Evolutionary conservation across 805 yeast species (phyloP), one percentile per base, ranked within the genome.

Genomic region (Torulaspora gathmanii): DNA sequence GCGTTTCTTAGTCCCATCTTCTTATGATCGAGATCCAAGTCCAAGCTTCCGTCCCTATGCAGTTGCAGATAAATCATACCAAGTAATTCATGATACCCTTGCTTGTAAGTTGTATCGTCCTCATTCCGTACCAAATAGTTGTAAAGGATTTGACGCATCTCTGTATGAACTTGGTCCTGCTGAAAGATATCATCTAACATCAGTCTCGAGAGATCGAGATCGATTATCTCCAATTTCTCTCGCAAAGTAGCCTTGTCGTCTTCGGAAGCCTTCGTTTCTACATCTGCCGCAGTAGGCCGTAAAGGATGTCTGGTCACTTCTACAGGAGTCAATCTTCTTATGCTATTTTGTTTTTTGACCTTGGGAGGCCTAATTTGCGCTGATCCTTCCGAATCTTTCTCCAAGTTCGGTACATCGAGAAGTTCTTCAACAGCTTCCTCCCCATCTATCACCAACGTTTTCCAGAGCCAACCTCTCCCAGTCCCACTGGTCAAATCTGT

Each of bases 401-500:
- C 25, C 5, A 55, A 26, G 5, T 42, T 44, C n/a, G 59, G 59
- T 9, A 55, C 56, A 3, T 47, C 40, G 2, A 54, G 38, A 26
- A 54, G 30, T 11, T 38, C 42, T 11, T 28, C 30, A 26, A 29
- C 35, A 29, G 25, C 33, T 27, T 42, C 50, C 17, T 42, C 49
- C n/a, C 45, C 44, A 33, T 54, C 53, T 20, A 60, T 40, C 7
- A 58, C 51, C 26, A 63, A 37, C 7, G 60, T 55, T 40, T 53
- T 56, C 67, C 67, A 63, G 13, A 62, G 50, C 67, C 67, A 63
- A 12, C 65, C 63, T 39, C 67, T 47, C 9, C 54, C 53, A 40
- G 19, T 48, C 15, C 28, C 30, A n/a, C 44, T 33, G 26, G 19
- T 33, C 8, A 43, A 17, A n/a, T 42, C 49, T 25, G 38, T 41